Percentiles rank a stretch among this genome's conserved stretches.
These are phyloP conservation scores for Dryas integrifolia DNA, from an alignment of 331 rosid species.

Conservation along the genomic window DNA sequence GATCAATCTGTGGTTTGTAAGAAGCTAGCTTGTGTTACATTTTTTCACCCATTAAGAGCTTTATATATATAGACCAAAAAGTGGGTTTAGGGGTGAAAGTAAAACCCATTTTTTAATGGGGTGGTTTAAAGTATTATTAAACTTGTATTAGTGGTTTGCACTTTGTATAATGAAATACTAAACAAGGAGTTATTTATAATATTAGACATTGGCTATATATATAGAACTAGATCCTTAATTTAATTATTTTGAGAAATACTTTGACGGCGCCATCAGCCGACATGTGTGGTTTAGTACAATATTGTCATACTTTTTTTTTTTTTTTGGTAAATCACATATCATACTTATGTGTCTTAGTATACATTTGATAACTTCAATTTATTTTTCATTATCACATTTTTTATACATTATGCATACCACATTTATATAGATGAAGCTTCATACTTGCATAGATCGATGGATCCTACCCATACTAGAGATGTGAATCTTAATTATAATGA, in stretches of 20 bases:
- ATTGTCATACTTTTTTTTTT: background rate
- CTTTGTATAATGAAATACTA: background rate
- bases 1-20: background rate
- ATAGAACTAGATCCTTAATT: background rate
- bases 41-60: background rate
- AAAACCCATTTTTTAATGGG: background rate
- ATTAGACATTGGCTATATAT: background rate
- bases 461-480: no score
- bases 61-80: background rate
- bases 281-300: background rate
- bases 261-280: background rate
- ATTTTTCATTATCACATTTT: no score
- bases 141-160: background rate
- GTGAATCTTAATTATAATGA: no score
- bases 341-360: background rate
- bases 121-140: background rate
- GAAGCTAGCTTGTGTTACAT: background rate
- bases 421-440: no score
- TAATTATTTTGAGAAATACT: background rate
- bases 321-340: background rate
- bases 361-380: no score
- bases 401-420: no score
- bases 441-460: no score
- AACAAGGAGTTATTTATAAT: background rate
- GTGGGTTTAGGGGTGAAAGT: background rate